Evolutionary conservation across 352 stramenopile species (phyloP).

Genomic region (Pythium dissotocum): DNA sequence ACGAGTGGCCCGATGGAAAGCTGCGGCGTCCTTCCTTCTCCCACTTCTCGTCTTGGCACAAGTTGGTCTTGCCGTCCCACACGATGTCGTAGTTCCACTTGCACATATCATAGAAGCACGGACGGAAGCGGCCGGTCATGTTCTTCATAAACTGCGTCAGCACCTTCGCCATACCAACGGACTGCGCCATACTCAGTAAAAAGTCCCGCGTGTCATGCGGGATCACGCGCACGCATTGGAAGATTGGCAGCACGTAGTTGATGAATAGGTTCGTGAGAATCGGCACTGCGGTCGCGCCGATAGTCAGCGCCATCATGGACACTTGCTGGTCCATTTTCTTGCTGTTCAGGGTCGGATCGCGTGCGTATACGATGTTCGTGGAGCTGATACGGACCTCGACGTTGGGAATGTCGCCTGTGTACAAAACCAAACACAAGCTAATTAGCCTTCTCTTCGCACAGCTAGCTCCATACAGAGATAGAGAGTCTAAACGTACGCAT

Average conservation of each 20-base stretch:
- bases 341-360: constrained; percentile 58
- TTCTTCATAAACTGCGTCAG: constrained; percentile 77
- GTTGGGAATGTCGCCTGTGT: constrained; percentile 48
- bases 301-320: constrained; percentile 46
- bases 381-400: constrained; percentile 55
- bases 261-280: constrained; percentile 53
- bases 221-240: constrained; percentile 50
- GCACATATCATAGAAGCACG: constrained; percentile 80
- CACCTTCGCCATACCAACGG: constrained; percentile 48
- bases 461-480: no score
- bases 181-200: constrained; percentile 56
- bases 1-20: constrained; percentile 80
- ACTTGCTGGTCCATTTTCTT: constrained; percentile 63
- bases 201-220: constrained; percentile 75
- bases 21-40: constrained; percentile 69
- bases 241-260: constrained; percentile 54
- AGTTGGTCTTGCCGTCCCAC: constrained; percentile 66
- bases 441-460: not conserved
- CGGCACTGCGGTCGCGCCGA: constrained; percentile 36
- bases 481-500: no score
- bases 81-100: constrained; percentile 61
- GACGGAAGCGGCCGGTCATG: constrained; percentile 63
- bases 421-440: not conserved
- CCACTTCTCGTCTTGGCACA: constrained; percentile 46
- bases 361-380: constrained; percentile 47